Conservation (phyloP, 176 grass and related monocot genomes). For the Rhynchospora breviuscula region DNA sequence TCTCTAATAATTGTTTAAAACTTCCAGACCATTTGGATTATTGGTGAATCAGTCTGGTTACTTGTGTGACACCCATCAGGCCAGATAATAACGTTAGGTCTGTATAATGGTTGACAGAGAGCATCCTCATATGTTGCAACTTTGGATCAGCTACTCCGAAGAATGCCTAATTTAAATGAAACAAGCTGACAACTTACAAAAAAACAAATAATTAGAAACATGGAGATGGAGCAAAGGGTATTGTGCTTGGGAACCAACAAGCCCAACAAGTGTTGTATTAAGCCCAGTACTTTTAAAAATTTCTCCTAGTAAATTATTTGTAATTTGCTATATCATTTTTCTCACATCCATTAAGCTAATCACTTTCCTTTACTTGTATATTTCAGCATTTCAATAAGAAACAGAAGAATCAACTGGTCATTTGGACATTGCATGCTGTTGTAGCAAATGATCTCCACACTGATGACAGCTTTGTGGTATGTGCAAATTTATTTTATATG, state of each 20-base stretch:
- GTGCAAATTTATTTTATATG: conserved; percentile 31
- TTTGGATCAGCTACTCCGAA: background rate
- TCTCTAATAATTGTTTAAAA: background rate
- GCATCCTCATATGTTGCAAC: background rate
- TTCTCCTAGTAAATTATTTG: background rate
- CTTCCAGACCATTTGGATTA: background rate
- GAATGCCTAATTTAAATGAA: background rate
- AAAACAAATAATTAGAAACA: background rate
- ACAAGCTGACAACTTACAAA: background rate
- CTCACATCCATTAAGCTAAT: background rate
- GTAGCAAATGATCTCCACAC: conserved; percentile 96
- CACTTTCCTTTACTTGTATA: conserved; percentile 19
- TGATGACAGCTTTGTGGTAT: conserved; percentile 98
- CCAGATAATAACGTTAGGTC: background rate
- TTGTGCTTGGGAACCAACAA: background rate
- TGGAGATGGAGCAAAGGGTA: background rate
- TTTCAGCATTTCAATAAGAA: conserved; percentile 65
- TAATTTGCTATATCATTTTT: conserved; percentile 4
- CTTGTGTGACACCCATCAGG: background rate
- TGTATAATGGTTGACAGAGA: background rate
- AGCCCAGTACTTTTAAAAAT: background rate
- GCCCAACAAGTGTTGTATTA: background rate
- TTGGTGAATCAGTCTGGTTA: background rate
- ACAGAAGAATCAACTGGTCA: conserved; percentile 61
- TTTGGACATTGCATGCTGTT: conserved; percentile 74